Evolutionary conservation across 441 rosid genomes (phyloP), one percentile per base, ranked within the genome.

Genomic region (Erodium trifolium): DNA sequence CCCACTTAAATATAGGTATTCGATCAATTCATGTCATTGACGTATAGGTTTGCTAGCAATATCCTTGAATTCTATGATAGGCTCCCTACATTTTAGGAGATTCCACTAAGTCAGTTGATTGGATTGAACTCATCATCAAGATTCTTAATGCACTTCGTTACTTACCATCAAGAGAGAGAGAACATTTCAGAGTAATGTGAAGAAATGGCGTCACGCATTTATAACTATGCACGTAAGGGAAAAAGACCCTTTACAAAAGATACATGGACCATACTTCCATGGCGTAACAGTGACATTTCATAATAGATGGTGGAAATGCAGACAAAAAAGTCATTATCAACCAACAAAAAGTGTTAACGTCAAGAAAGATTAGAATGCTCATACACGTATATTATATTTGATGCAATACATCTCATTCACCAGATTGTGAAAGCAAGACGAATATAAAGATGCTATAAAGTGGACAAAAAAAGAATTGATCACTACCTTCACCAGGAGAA

Each of bases 401-500:
- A 23, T 23, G 27, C 27, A 23, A 23, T 23, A 23, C 27, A 23
- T 23, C 27, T 23, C 27, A 23, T 23, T 23, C 27, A 23, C 27
- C 27, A 23, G 27, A 23, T 23, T 23, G 2, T 23, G 27, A 23
- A 23, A 23, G 27, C 27, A 23, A 23, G 27, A 0, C 27, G 2
- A 23, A 23, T 23, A 23, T 23, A 23, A 23, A 23, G 0, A 23
- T 23, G 27, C 27, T 23, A 23, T 12, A n/a, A 13, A 63, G 41
- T 31, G 41, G 1, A 23, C 5, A 29, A 2, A 27, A 27, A 67
- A 51, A n/a, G n/a, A 49, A 5, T 16, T 47, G 11, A 49, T 66
- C 17, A 71, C 76, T 80, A 94, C 99, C 99, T 87, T 88, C 90
- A 76, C 97, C 94, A 67, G 98, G 87, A 75, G 90, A 82, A 82